Percentiles rank a stretch among this genome's conserved stretches.
These are phyloP conservation scores for Chenopodium quinoa DNA, from an alignment of 148 eudicot species.

Conservation along the genomic window DNA sequence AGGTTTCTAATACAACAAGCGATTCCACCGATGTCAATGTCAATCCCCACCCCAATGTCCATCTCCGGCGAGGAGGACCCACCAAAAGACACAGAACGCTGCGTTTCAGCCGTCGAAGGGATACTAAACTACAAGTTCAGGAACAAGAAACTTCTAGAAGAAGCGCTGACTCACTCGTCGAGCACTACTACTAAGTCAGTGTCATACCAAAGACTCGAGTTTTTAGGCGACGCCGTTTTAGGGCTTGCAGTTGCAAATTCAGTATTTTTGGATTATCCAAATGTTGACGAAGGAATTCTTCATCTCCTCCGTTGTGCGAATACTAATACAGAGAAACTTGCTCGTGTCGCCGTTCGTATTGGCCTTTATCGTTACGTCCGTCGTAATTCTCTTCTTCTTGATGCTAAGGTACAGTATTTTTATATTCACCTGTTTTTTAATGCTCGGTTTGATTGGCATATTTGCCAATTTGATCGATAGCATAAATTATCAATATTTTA, in stretches of 20 bases:
- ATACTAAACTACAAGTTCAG: constrained; percentile 53
- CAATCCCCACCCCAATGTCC: no score
- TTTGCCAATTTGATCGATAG: no score
- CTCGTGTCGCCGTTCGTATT: constrained; percentile 63
- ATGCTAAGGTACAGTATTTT: constrained; percentile 39
- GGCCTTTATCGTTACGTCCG: constrained; percentile 52
- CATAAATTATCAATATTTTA: no score
- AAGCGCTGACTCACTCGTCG: constrained; percentile 74
- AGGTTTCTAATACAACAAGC: no score
- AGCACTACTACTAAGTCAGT: constrained; percentile 30
- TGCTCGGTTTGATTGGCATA: no score
- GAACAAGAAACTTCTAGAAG: constrained; percentile 50
- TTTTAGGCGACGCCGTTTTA: constrained; percentile 74
- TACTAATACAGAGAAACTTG: constrained; percentile 72
- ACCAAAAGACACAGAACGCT: constrained; percentile 26
- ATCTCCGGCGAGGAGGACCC: no score
- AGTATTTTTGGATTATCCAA: constrained; percentile 47
- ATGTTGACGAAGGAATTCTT: constrained; percentile 52
- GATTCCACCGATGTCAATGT: no score
- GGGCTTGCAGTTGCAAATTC: constrained; percentile 53
- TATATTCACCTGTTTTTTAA: no score
- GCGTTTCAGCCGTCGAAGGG: constrained; percentile 47
- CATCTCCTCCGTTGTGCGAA: constrained; percentile 53
- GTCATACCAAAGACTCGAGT: constrained; percentile 75
- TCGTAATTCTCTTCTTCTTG: constrained; percentile 47